Base-by-base conservation (phyloP, 352 stramenopile species). In the Pythium rhizo-oryzae region DNA sequence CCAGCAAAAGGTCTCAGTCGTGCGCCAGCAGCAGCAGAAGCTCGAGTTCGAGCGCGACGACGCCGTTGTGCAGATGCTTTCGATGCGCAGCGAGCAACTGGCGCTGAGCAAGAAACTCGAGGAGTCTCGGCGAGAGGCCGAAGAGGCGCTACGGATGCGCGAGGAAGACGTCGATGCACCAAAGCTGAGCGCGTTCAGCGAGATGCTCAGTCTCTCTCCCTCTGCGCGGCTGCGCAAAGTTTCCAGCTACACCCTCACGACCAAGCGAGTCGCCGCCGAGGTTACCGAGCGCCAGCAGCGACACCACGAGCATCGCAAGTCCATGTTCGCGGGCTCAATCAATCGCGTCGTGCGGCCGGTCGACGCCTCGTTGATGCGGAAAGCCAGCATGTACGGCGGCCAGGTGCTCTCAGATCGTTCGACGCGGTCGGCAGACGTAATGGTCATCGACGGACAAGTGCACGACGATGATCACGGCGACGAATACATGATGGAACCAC, bases 131-230 rank as follows among this genome's bases (percentile, higher is more conserved):
- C 70, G 67, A 8, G 84, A 92, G 50, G 75, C 74, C 0, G 41
- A 73, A 1, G 85, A 91, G 46, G 43, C 69, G 8, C 65, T 94
- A 0, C 54, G 66, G 25, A 94, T 94, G 84, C 76, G 85, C 3
- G 85, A 94, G 76, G 85, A 94, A 77, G 85, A 94, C 30, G 59
- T 81, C 0, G 70, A 89, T 47, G 79, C 79, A 44, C 79, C 70
- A 7, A 84, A 79, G 28, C 72, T 69, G 19, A 79, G 74, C 6
- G 46, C 89, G 4, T 90, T 89, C 52, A 74, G 62, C 25, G 75
- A 88, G 41, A 37, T 84, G 24, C 49, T 68, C 33, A 43, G 66
- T 46, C 53, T 55, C 2, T 73, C 55, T 8, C 65, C 69, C 35
- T 52, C 57, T 0, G 23, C 57, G 8, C 65, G 55, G 16, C 24